Evolutionary conservation across 257 asterid genomes (phyloP).

Genomic region (Euphrasia confusa): DNA sequence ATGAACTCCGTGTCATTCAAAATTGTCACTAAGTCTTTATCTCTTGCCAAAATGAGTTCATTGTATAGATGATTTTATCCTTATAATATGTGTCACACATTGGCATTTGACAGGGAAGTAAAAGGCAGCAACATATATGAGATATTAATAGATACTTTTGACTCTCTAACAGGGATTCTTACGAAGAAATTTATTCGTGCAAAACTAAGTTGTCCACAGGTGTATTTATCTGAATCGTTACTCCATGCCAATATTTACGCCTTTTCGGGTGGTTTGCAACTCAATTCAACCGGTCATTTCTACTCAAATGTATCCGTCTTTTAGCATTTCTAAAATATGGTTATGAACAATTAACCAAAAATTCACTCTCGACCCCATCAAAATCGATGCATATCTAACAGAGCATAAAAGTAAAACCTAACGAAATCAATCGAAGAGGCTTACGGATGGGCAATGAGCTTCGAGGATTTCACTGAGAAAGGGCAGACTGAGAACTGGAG

Average conservation of each 20-base stretch:
- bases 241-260: not conserved
- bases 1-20: not conserved
- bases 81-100: not conserved
- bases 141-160: not conserved
- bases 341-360: too few species aligned
- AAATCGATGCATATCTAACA: not conserved
- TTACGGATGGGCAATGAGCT: slow-evolving; percentile 74
- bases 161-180: not conserved
- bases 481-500: slow-evolving; percentile 93
- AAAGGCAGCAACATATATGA: not conserved
- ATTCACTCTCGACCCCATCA: too few species aligned
- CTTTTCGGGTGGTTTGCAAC: not conserved
- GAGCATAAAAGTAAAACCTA: not conserved
- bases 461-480: slow-evolving; percentile 56
- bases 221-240: not conserved
- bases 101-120: not conserved
- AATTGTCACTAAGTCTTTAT: not conserved
- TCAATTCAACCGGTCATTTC: not conserved
- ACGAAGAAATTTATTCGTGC: not conserved
- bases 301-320: not conserved
- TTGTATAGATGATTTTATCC: not conserved
- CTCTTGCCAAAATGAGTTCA: too few species aligned
- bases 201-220: not conserved
- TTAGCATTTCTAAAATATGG: not conserved
- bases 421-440: slow-evolving; percentile 25